These are phyloP conservation scores for Aspergillus quadrilineatus DNA, from an alignment of 2,329 filamentous ascomycete genomes.

Conservation along the genomic window DNA sequence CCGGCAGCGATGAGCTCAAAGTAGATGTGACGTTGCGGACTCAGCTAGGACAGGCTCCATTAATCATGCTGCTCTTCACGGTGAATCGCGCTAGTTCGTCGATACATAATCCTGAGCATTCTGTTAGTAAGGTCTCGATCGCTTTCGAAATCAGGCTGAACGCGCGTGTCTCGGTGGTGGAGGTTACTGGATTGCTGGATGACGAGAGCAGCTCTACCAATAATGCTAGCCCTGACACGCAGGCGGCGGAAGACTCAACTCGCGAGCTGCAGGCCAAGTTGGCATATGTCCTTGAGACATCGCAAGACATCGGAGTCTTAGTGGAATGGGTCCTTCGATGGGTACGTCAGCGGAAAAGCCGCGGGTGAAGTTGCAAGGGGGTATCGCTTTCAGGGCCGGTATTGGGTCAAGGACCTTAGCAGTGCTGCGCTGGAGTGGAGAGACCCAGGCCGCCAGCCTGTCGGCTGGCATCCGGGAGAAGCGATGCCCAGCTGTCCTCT, in stretches of 20 bases:
- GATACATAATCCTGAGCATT: constrained; percentile 11
- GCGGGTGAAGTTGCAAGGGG: constrained; percentile 17
- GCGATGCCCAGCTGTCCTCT: background rate
- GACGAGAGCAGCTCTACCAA: constrained; percentile 14
- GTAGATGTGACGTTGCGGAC: constrained; percentile 42
- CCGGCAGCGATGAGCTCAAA: constrained; percentile 29
- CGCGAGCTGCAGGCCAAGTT: constrained; percentile 35
- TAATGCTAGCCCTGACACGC: constrained; percentile 20
- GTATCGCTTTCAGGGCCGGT: background rate
- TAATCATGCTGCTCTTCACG: constrained; percentile 40
- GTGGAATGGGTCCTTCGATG: constrained; percentile 46
- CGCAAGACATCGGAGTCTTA: constrained; percentile 46
- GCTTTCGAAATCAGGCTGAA: constrained; percentile 43
- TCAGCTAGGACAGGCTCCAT: constrained; percentile 38
- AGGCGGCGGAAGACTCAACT: constrained; percentile 19
- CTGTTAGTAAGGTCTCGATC: constrained; percentile 32
- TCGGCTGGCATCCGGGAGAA: constrained; percentile 5
- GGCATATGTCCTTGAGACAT: constrained; percentile 40
- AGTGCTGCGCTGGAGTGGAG: constrained; percentile 15
- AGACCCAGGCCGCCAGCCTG: constrained; percentile 9
- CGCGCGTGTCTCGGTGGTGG: constrained; percentile 40
- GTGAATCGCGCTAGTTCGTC: constrained; percentile 18
- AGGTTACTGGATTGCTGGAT: constrained; percentile 37
- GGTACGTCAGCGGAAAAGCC: constrained; percentile 31
- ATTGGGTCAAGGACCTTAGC: constrained; percentile 12